Conservation (phyloP, 1,284 basidiomycete genomes). For the Ceratobasidium sp. region DNA sequence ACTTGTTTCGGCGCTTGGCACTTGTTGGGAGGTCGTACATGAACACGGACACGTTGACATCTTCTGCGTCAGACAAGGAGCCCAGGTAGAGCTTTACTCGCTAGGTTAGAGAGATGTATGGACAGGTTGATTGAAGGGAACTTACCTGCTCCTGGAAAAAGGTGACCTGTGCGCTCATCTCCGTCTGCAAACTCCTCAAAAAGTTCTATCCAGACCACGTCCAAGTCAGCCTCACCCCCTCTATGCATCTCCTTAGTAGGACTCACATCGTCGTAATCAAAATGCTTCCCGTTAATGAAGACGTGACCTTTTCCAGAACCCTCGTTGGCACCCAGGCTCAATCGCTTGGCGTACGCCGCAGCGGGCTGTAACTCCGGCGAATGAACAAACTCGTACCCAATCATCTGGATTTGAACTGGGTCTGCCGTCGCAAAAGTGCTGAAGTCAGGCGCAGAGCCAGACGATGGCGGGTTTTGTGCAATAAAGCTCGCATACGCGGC, state of each 20-base stretch:
- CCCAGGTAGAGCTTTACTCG: constrained; percentile 70
- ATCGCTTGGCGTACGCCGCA: constrained; percentile 62
- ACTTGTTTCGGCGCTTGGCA: constrained; percentile 72
- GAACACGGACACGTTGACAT: constrained; percentile 67
- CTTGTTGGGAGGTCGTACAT: constrained; percentile 91
- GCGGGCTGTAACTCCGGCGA: constrained; percentile 48
- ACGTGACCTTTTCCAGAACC: constrained; percentile 62
- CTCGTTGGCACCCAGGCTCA: constrained; percentile 53
- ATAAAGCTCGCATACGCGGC: constrained; percentile 27
- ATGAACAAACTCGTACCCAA: constrained; percentile 28
- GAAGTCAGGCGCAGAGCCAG: constrained; percentile 21
- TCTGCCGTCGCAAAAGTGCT: constrained; percentile 10
- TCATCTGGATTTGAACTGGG: constrained; percentile 32
- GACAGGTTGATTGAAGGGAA: neutral
- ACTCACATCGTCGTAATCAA: constrained; percentile 75
- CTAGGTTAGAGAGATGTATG: constrained; percentile 38
- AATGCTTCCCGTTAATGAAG: constrained; percentile 90
- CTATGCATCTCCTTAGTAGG: neutral
- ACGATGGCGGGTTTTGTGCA: constrained; percentile 12
- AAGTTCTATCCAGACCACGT: constrained; percentile 64
- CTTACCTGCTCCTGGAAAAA: constrained; percentile 76
- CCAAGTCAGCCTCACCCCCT: constrained; percentile 16
- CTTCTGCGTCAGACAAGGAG: constrained; percentile 64
- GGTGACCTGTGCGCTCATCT: constrained; percentile 68
- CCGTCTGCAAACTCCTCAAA: constrained; percentile 70